Base-by-base conservation (phyloP, 176 grass and related monocot species). In the Pharus latifolius region DNA sequence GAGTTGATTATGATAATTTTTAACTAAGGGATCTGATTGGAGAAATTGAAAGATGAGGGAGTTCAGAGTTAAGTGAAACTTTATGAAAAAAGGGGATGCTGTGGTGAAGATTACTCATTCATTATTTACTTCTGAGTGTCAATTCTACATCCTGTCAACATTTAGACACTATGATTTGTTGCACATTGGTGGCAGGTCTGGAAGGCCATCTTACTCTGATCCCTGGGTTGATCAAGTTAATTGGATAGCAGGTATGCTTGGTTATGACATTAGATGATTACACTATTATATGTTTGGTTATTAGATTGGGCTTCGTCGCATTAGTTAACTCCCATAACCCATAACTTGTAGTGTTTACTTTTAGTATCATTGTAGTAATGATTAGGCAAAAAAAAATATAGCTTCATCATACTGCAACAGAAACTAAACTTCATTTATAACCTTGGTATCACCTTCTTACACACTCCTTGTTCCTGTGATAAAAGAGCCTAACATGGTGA, bases 181-280 rank as follows among this genome's bases (percentile, higher is more conserved):
- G 3, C 27, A 15, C 24, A 16, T 52, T 79, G 12, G 70, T 86
- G 40, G 9, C 75, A 99, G 95, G 80, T 99, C 87, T 60, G 95
- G 95, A 55, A 91, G 74, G 75, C 84, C 90, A 83, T 86, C 95
- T 55, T 91, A 91, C 75, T 78, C 87, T 24, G 90, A 83, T 73
- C 67, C 95, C 15, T 99, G 95, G 95, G 79, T 90, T 63, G 95
- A 91, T 55, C 87, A 91, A 91, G 87, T 99, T 47, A 93, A 55
- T 60, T 99, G 95, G 95, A 66, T 94, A 26, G 59, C 84, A 84
- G 95, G 95, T 88, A 86, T 55, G 17, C 16, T 32, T 56, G 42
- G 62, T 29, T 76, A 11, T 49, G 20, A 6, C 25, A 31, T 71
- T 65, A 65, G 8, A 13, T n/a, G n/a, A n/a, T n/a, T n/a, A n/a